Evolutionary conservation across 768 basidiomycete genomes (phyloP).

Genomic region (Paxillus rubicundulus): DNA sequence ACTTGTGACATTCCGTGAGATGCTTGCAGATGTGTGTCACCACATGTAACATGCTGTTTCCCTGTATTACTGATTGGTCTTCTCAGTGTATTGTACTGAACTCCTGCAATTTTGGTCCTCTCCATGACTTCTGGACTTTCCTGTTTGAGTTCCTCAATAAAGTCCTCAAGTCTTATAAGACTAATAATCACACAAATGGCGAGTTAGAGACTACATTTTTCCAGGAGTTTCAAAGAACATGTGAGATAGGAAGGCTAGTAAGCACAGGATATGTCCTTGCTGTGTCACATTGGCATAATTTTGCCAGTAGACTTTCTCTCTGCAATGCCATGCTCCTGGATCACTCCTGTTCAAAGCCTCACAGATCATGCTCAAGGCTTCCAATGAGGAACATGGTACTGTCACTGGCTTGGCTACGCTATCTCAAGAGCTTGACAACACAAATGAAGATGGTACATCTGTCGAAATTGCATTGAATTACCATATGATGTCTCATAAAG

Average conservation of each 20-base stretch:
- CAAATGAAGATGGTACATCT: no score
- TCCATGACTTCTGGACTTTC: slow-evolving; percentile 39
- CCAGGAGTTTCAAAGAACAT: slow-evolving; percentile 27
- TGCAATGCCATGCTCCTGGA: no score
- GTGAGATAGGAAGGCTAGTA: background rate
- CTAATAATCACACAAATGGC: slow-evolving; percentile 32
- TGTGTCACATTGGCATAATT: no score
- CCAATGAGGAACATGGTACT: no score
- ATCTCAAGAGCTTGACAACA: no score
- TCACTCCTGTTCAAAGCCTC: no score
- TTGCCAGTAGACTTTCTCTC: no score
- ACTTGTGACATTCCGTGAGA: background rate
- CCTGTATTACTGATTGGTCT: no score
- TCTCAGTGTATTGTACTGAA: background rate
- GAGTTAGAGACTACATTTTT: slow-evolving; percentile 25
- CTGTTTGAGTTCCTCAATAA: slow-evolving; percentile 37
- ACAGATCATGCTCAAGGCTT: no score
- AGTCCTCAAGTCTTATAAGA: slow-evolving; percentile 35
- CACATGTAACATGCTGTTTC: background rate
- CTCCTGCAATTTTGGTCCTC: slow-evolving; percentile 31
- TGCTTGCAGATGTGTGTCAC: background rate
- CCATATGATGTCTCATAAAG: no score
- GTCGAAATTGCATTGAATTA: no score
- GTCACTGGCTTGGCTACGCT: no score
- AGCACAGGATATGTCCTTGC: background rate